Conservation (phyloP, 805 yeast species). For the Wickerhamomyces bovis region DNA sequence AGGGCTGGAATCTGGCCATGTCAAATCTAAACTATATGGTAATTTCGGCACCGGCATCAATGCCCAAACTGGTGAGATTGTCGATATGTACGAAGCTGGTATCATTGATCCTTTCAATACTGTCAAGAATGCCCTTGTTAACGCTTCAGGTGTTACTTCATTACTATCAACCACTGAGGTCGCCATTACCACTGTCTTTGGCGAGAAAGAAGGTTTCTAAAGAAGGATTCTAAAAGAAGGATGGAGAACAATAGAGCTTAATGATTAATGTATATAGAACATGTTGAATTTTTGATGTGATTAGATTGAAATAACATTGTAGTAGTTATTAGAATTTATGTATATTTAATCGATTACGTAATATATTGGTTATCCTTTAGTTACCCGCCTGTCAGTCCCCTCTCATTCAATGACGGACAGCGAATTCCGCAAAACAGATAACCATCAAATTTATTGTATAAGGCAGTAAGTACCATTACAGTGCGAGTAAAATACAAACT, state of each 20-base stretch:
- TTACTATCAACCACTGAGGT: slow-evolving; percentile 97
- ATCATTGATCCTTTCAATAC: slow-evolving; percentile 98
- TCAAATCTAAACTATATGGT: slow-evolving; percentile 44
- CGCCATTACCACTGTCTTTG: slow-evolving; percentile 87
- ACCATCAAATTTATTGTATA: no score
- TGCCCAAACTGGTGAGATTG: slow-evolving; percentile 86
- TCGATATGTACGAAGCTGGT: slow-evolving; percentile 95
- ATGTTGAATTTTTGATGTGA: neutral
- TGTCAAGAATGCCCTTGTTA: slow-evolving; percentile 90
- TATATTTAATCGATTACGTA: no score
- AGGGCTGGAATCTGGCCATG: slow-evolving; percentile 95
- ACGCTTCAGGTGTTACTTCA: slow-evolving; percentile 97
- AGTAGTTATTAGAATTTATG: no score
- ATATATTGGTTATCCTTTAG: no score
- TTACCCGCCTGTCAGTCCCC: no score
- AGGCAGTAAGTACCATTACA: no score
- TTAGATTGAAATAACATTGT: neutral
- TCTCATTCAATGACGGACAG: neutral
- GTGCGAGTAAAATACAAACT: no score
- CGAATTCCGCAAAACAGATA: neutral
- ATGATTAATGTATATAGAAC: neutral
- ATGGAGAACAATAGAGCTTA: neutral
- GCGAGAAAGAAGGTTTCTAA: slow-evolving; percentile 21
- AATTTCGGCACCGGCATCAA: slow-evolving; percentile 89
- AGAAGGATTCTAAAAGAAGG: neutral